Evolutionary conservation across 257 asterid genomes (phyloP).

Genomic region (Solanum rostratum): DNA sequence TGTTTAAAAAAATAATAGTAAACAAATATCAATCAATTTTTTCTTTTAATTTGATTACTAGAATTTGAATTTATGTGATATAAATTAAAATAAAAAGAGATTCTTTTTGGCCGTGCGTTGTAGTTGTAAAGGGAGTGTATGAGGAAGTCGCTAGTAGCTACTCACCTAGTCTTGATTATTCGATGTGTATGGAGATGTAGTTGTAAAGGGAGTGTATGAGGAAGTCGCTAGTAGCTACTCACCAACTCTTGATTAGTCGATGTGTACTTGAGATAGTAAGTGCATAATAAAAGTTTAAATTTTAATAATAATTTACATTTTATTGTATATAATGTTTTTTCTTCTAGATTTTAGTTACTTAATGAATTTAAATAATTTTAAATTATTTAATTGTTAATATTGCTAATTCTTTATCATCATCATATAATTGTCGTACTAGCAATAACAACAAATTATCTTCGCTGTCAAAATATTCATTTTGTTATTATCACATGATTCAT

Average conservation of each 20-base stretch:
- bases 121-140: neutral
- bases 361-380: neutral
- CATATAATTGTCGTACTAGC: too few relatives aligned
- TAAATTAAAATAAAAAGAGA: too few relatives aligned
- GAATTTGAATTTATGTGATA: too few relatives aligned
- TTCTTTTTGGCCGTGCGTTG: too few relatives aligned
- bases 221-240: neutral
- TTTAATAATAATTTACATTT: neutral
- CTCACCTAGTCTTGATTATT: neutral
- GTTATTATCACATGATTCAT: too few relatives aligned
- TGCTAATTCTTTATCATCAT: too few relatives aligned
- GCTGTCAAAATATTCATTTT: too few relatives aligned
- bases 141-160: neutral
- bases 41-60: too few relatives aligned
- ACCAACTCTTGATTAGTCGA: neutral
- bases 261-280: neutral
- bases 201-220: neutral
- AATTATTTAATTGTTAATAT: too few relatives aligned
- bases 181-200: too few relatives aligned
- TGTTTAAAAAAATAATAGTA: neutral
- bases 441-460: too few relatives aligned
- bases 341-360: neutral
- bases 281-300: neutral
- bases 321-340: neutral
- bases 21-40: too few relatives aligned